Base-by-base conservation (phyloP, 441 rosid species). In the Gossypium aridum region DNA sequence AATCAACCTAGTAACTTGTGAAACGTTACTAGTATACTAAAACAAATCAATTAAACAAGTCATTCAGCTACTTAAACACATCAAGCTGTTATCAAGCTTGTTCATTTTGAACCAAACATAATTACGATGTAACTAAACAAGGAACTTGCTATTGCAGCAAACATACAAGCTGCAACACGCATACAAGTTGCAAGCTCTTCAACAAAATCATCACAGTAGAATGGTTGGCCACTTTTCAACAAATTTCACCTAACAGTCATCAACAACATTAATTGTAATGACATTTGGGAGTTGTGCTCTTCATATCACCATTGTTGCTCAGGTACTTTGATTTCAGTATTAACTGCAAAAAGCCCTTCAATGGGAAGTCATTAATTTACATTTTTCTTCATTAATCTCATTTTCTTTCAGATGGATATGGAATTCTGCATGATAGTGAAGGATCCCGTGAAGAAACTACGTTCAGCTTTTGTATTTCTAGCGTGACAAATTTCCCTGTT, bases 371-470 rank as follows among this genome's bases (percentile, higher is more conserved):
- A 39, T 37, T 17, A 22, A 49, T 43, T 23, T 43, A 68, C 53
- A 6, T 51, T 69, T 68, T 17, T 23, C 59, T 26, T 23, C 47
- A 14, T 19, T 8, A 17, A 53, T 70, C 9, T 65, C 31, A 14
- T 60, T 17, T 55, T 53, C 31, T 73, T 12, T 19, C 87, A 93
- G 98, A 91, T 87, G 95, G 85, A 87, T 76, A 70, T 59, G 17
- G 89, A 81, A 2, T 86, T 90, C 80, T 70, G 60, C 61, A 71
- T 82, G 84, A 75, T 90, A 14, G 73, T 81, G 19, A 85, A 82
- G 82, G 93, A 93, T 75, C 85, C 91, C 1, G 95, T 85, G 65
- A 87, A 82, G 84, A 80, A 73, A 78, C 87, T 93, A 55, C 86
- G 81, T 71, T 64, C 87, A 39, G 82, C 89, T 47, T 80, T 93